phyloP scores from a whole-genome alignment of 805 yeast species.

The Starmerella potacharoeniae region DNA sequence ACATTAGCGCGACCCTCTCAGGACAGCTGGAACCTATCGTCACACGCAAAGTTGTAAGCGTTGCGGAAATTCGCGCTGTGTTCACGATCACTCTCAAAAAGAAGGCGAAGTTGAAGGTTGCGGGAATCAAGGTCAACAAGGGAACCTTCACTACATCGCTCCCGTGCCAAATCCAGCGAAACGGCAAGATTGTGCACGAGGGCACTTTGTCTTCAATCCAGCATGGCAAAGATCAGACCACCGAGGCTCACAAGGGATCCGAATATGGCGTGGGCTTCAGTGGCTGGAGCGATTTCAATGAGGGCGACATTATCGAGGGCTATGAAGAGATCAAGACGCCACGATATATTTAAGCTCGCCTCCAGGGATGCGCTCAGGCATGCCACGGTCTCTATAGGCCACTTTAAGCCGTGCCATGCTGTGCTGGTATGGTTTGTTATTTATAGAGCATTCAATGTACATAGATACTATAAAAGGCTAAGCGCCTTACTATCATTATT shows the following conservation, averaged over 20 bases:
- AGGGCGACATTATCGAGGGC: slow-evolving; percentile 65
- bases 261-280: slow-evolving; percentile 82
- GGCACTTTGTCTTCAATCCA: slow-evolving; percentile 66
- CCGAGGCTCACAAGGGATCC: slow-evolving; percentile 67
- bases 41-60: slow-evolving; percentile 55
- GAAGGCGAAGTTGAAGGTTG: slow-evolving; percentile 42
- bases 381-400: no score
- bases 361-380: neutral
- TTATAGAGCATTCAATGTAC: slow-evolving; percentile 1
- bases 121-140: slow-evolving; percentile 71
- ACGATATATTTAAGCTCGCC: slow-evolving; percentile 31
- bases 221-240: slow-evolving; percentile 67
- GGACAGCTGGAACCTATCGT: slow-evolving; percentile 50
- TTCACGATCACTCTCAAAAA: slow-evolving; percentile 56
- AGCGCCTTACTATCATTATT: neutral
- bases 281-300: slow-evolving; percentile 52
- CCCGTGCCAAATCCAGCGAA: slow-evolving; percentile 46
- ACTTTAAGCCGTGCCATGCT: no score
- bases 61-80: slow-evolving; percentile 55
- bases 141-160: slow-evolving; percentile 59
- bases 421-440: neutral
- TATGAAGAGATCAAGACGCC: slow-evolving; percentile 54
- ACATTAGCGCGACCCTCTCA: slow-evolving; percentile 56
- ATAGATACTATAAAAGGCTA: neutral
- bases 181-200: slow-evolving; percentile 36